Percentiles rank a stretch among this genome's conserved stretches.
Evolutionary conservation across 2,329 filamentous ascomycete species (phyloP).

Genomic region (Aspergillus niger): DNA sequence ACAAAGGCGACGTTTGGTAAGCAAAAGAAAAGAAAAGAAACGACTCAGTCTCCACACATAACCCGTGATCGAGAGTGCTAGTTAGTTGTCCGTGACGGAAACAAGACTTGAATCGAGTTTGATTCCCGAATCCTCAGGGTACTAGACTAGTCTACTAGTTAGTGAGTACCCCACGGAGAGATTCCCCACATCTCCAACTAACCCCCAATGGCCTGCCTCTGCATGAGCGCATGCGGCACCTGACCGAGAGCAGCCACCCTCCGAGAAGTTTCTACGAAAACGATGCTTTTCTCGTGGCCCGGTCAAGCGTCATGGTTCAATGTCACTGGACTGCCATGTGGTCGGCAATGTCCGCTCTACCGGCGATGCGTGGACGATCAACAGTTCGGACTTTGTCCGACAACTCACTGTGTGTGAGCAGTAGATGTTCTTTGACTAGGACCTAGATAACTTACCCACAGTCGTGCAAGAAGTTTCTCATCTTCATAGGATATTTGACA

Average conservation of each 20-base stretch:
- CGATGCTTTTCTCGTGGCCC: not conserved
- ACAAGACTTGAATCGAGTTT: not conserved
- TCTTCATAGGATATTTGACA: not conserved
- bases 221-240: not conserved
- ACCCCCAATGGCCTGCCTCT: not conserved
- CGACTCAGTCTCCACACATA: not conserved
- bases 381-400: not conserved
- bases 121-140: not conserved
- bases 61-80: not conserved
- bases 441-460: not conserved
- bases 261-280: not conserved
- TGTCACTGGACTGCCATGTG: not conserved
- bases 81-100: not conserved
- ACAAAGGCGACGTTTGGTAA: not conserved
- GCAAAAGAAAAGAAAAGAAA: not conserved
- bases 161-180: conserved; percentile 3
- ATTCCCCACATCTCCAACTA: conserved; percentile 7
- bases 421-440: not conserved
- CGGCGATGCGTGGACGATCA: not conserved
- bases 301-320: not conserved
- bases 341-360: not conserved
- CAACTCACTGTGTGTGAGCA: not conserved
- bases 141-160: no score
- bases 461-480: not conserved
- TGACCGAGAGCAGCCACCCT: not conserved